Percentiles rank a stretch among this genome's conserved stretches.
These are phyloP conservation scores for Imleria badia DNA, from an alignment of 768 basidiomycete genomes.

Conservation along the genomic window DNA sequence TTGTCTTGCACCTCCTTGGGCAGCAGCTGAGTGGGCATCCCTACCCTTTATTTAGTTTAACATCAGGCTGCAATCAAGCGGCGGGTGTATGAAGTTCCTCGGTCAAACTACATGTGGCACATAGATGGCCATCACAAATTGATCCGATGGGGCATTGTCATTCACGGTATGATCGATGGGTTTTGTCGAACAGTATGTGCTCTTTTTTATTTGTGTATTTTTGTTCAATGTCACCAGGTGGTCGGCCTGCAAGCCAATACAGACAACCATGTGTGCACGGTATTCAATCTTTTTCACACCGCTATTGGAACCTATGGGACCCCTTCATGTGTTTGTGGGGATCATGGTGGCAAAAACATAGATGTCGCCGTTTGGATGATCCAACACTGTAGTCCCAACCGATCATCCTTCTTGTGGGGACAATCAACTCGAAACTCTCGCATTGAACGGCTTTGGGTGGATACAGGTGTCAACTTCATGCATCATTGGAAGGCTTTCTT, in stretches of 20 bases:
- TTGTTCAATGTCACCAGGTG: not conserved
- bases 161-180: slow-evolving; percentile 31
- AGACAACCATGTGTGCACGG: slow-evolving; percentile 26
- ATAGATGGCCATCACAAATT: slow-evolving; percentile 28
- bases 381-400: slow-evolving; percentile 19
- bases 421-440: slow-evolving; percentile 41
- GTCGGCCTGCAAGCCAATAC: no score
- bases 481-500: slow-evolving; percentile 45
- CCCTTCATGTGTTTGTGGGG: slow-evolving; percentile 27
- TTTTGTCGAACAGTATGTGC: slow-evolving; percentile 27
- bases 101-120: slow-evolving; percentile 25
- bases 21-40: no score
- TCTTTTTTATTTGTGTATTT: not conserved
- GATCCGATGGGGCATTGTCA: slow-evolving; percentile 24
- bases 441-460: slow-evolving; percentile 47
- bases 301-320: slow-evolving; percentile 13
- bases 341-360: slow-evolving; percentile 32
- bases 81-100: slow-evolving; percentile 1
- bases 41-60: no score
- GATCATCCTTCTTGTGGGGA: slow-evolving; percentile 30
- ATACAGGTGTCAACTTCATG: slow-evolving; percentile 41
- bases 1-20: no score
- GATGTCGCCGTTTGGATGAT: slow-evolving; percentile 31
- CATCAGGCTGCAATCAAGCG: no score
- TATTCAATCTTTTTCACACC: slow-evolving; percentile 23